A percentile compares a stretch with the other conserved stretches of the same genome.
Conservation (phyloP, 768 basidiomycete species). For the Suillus variegatus region DNA sequence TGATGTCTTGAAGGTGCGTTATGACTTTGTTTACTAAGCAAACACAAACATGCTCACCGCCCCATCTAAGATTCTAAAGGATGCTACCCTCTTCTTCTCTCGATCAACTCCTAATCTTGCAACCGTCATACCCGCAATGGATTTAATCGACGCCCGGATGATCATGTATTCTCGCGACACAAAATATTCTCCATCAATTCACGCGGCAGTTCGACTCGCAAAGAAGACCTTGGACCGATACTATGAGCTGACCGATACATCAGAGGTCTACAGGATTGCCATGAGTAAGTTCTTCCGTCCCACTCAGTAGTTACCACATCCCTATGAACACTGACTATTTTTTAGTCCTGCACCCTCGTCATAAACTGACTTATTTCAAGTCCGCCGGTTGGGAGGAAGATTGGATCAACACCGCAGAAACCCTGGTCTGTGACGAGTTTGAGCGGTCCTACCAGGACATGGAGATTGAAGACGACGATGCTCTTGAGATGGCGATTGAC, state of each 20-base stretch:
- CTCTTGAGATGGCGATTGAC: background rate
- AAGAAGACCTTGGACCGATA: constrained; percentile 25
- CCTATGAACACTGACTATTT: background rate
- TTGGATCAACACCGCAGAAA: constrained; percentile 27
- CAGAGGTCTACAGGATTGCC: constrained; percentile 27
- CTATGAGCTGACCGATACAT: constrained; percentile 24
- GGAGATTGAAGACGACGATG: background rate
- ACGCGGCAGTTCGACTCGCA: no score
- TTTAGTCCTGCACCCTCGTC: constrained; percentile 32
- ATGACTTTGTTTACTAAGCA: no score
- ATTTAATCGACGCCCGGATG: no score
- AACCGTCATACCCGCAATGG: no score
- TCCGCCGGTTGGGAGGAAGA: constrained; percentile 23
- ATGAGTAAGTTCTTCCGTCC: constrained; percentile 22
- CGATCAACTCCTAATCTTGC: constrained; percentile 18
- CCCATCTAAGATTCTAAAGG: constrained; percentile 14
- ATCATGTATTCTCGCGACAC: no score
- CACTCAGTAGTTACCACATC: no score
- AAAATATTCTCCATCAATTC: no score
- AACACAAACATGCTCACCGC: no score
- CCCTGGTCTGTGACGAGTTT: constrained; percentile 21
- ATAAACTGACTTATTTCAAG: constrained; percentile 33
- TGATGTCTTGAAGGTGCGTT: no score
- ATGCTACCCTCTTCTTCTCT: constrained; percentile 18
- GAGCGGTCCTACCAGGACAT: constrained; percentile 3